phyloP scores from a whole-genome alignment of 1,284 basidiomycete species.

The Pseudozyma thailandica region DNA sequence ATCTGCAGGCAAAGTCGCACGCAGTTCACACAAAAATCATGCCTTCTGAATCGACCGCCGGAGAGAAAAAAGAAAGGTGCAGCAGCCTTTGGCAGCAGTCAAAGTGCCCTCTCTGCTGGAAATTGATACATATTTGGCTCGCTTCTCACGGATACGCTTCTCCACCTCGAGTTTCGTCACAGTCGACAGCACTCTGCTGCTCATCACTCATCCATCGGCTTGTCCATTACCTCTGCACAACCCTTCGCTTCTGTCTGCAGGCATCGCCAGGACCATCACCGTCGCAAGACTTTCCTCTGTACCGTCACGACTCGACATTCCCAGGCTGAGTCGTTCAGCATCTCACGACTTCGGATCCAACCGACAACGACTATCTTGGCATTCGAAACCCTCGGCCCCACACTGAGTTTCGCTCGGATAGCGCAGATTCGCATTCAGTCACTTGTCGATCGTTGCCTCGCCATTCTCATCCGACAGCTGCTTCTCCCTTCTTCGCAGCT shows the following conservation, averaged over 20 bases:
- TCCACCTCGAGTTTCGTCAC: constrained; percentile 1
- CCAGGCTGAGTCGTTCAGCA: not conserved
- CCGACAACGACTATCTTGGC: not conserved
- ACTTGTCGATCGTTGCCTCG: no score
- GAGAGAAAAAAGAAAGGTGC: not conserved
- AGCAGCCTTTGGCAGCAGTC: not conserved
- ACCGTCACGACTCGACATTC: not conserved
- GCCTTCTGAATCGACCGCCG: not conserved
- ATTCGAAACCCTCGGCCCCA: not conserved
- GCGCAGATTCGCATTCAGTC: no score
- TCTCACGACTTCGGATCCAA: not conserved
- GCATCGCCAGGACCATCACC: not conserved
- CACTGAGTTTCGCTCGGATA: no score
- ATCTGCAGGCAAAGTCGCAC: no score
- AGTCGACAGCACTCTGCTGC: no score
- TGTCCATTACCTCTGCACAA: no score
- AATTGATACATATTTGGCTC: not conserved
- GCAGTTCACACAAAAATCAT: not conserved
- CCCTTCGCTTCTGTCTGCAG: not conserved
- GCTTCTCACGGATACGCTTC: not conserved
- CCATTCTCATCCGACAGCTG: no score
- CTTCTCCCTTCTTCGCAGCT: no score
- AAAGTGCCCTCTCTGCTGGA: not conserved
- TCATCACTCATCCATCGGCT: no score
- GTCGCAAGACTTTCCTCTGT: not conserved